Evolutionary conservation across 2,329 filamentous ascomycete genomes (phyloP).

Genomic region (Clonostachys chloroleuca): DNA sequence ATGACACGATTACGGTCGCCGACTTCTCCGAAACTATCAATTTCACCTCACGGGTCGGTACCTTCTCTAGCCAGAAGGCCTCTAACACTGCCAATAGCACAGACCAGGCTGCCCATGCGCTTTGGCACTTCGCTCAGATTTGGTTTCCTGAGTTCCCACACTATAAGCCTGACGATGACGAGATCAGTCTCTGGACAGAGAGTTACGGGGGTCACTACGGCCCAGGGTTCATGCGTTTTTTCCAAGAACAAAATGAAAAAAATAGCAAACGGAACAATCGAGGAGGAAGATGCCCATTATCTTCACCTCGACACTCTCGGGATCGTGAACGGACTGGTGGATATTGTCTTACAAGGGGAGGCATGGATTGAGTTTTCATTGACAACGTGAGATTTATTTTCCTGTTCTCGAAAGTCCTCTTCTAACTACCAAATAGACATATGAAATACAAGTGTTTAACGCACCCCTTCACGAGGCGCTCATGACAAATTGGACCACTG

Average conservation of each 20-base stretch:
- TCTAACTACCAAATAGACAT: slow-evolving; percentile 23
- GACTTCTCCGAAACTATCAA: slow-evolving; percentile 31
- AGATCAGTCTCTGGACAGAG: slow-evolving; percentile 63
- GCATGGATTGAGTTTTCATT: slow-evolving; percentile 50
- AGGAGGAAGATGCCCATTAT: slow-evolving; percentile 38
- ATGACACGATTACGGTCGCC: slow-evolving; percentile 27
- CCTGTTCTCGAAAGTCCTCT: not conserved
- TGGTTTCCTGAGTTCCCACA: slow-evolving; percentile 55
- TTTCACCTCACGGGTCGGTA: slow-evolving; percentile 26
- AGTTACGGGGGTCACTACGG: slow-evolving; percentile 69
- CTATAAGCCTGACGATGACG: slow-evolving; percentile 47
- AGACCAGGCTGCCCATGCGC: slow-evolving; percentile 46
- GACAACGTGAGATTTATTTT: slow-evolving; percentile 44
- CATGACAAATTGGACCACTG: slow-evolving; percentile 18
- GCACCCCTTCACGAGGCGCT: slow-evolving; percentile 26
- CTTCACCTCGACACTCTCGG: slow-evolving; percentile 56
- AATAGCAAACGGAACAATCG: slow-evolving; percentile 18
- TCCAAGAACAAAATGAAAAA: slow-evolving; percentile 60
- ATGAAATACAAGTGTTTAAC: slow-evolving; percentile 54
- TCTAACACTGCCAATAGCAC: slow-evolving; percentile 41
- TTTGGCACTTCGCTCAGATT: slow-evolving; percentile 62
- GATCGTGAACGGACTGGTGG: slow-evolving; percentile 67
- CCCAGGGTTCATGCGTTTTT: slow-evolving; percentile 54
- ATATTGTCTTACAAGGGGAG: slow-evolving; percentile 55
- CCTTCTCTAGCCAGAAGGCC: slow-evolving; percentile 19